Percentiles rank a stretch among this genome's conserved stretches.
phyloP scores from a whole-genome alignment of 129 eudicot genomes.

The Deinandra increscens region DNA sequence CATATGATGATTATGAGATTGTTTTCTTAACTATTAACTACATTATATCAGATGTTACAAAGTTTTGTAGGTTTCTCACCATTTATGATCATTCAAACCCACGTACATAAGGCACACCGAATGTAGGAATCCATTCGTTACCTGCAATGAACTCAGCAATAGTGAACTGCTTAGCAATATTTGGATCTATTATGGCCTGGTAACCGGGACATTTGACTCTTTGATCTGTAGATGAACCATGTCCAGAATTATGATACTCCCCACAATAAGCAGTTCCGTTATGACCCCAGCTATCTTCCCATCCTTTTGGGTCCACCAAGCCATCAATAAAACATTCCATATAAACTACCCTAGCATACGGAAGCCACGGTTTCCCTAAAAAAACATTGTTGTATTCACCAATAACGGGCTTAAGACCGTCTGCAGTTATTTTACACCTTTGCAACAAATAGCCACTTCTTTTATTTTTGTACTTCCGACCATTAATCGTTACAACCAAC shows the following conservation, averaged over 20 bases:
- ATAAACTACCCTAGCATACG: conserved; percentile 15
- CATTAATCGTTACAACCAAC: conserved; percentile 28
- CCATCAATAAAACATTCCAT: conserved; percentile 30
- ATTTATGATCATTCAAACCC: conserved; percentile 7
- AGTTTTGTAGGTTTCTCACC: neutral
- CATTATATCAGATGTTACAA: conserved; percentile 5
- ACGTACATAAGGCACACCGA: conserved; percentile 40
- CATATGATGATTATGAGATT: neutral
- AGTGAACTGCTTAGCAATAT: conserved; percentile 24
- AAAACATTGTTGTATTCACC: conserved; percentile 18
- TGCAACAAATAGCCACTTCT: conserved; percentile 23
- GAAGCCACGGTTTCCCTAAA: conserved; percentile 36
- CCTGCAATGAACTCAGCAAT: conserved; percentile 33
- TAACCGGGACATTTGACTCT: conserved; percentile 48
- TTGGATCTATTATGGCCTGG: conserved; percentile 19
- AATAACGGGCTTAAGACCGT: conserved; percentile 30
- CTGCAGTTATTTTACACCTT: conserved; percentile 23
- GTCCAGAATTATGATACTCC: conserved; percentile 43
- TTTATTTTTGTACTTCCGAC: conserved; percentile 19
- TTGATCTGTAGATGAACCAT: conserved; percentile 36
- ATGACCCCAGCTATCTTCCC: conserved; percentile 30
- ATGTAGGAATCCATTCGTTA: conserved; percentile 40
- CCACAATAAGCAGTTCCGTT: conserved; percentile 33
- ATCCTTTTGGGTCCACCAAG: conserved; percentile 36
- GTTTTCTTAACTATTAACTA: neutral